Conservation (phyloP, 1,139 yeast species). For the Pichia sp. region DNA sequence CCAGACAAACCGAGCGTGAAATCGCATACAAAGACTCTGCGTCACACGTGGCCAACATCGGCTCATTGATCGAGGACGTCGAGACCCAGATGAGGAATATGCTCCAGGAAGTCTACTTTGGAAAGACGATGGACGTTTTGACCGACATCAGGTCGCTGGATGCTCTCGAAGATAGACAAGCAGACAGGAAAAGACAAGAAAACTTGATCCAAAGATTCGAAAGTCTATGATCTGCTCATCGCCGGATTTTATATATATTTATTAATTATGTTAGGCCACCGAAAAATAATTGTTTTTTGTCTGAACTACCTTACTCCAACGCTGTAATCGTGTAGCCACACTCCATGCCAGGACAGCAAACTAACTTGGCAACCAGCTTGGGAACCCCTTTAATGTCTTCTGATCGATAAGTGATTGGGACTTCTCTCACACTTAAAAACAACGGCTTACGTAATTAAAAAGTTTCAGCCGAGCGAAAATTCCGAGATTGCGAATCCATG, state of each 20-base stretch:
- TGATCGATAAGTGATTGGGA: background rate
- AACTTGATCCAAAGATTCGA: conserved; percentile 46
- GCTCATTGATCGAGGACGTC: conserved; percentile 79
- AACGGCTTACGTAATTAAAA: background rate
- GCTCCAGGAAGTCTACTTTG: conserved; percentile 91
- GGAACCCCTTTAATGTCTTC: no score
- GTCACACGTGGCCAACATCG: conserved; percentile 79
- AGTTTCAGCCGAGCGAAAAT: background rate
- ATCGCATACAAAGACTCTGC: conserved; percentile 42
- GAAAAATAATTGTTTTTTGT: no score
- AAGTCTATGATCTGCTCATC: conserved; percentile 22
- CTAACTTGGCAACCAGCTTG: no score
- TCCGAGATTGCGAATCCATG: background rate
- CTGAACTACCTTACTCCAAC: no score
- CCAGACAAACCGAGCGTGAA: conserved; percentile 67
- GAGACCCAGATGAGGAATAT: conserved; percentile 84
- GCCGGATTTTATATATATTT: background rate
- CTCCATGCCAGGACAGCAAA: no score
- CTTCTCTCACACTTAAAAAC: background rate
- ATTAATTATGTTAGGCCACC: no score
- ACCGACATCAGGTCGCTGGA: conserved; percentile 64
- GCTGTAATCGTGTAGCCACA: no score
- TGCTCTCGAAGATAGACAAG: conserved; percentile 37
- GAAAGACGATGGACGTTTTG: conserved; percentile 83
- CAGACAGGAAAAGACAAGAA: conserved; percentile 42